Evolutionary conservation across 1,284 basidiomycete species (phyloP).

Genomic region (Malassezia yamatoensis): DNA sequence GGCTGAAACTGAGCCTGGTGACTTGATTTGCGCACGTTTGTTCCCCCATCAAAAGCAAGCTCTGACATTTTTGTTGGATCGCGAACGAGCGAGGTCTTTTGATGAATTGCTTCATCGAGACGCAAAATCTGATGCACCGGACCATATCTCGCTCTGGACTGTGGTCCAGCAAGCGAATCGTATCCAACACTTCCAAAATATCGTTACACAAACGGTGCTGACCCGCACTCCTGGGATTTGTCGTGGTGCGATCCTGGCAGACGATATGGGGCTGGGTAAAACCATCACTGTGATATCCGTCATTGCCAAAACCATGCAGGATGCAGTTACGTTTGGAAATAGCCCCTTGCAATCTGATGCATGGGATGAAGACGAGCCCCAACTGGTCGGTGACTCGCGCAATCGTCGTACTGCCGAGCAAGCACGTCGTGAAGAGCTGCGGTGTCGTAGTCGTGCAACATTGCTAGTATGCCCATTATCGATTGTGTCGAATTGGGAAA

Average conservation of each 20-base stretch:
- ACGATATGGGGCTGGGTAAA: constrained; percentile 83
- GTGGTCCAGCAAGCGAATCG: constrained; percentile 53
- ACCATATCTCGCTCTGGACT: constrained; percentile 65
- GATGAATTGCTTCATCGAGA: constrained; percentile 23
- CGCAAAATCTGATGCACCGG: background rate
- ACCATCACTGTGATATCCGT: constrained; percentile 85
- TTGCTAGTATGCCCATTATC: constrained; percentile 94
- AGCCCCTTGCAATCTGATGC: background rate
- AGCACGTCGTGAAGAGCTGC: constrained; percentile 30
- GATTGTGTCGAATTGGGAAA: constrained; percentile 96
- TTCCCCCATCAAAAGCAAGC: constrained; percentile 98
- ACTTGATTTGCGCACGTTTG: constrained; percentile 74
- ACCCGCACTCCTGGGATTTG: constrained; percentile 58
- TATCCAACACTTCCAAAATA: constrained; percentile 51
- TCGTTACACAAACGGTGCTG: constrained; percentile 71
- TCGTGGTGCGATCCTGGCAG: constrained; percentile 72
- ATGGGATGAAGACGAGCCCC: constrained; percentile 11
- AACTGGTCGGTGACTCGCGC: constrained; percentile 14
- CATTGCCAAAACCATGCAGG: constrained; percentile 69
- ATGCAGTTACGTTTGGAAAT: constrained; percentile 62
- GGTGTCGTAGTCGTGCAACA: constrained; percentile 65
- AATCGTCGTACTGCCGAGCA: constrained; percentile 20
- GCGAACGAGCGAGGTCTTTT: constrained; percentile 54
- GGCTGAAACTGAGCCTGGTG: constrained; percentile 63
- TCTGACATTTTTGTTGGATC: constrained; percentile 85